Evolutionary conservation across 1,284 basidiomycete species (phyloP), one percentile per base, ranked within the genome.

Genomic region (Malassezia cuniculi): DNA sequence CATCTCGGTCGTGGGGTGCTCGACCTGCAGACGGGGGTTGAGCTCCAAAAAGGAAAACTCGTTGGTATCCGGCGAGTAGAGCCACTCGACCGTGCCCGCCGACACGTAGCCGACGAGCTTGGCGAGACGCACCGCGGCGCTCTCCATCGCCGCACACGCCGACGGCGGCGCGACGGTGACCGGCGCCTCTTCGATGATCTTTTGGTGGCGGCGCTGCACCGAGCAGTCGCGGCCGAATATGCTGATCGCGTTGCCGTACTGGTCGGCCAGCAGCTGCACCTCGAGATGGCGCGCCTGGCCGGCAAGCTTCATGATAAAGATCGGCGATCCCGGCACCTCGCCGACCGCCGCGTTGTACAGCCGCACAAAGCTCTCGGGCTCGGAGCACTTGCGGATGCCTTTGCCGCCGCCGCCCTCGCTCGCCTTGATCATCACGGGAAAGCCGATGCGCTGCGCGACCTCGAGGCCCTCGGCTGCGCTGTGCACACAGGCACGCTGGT

Each of bases 221-320:
- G 93, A 97, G 70, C 93, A 99, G 70, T 97, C 93, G 69, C 93
- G 89, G 59, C 93, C 93, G 63, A 97, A 99, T 40, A 99, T 76
- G 38, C 89, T 95, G 64, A 99, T 97, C 25, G 93, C 93, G 69
- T 94, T 94, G 47, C 93, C 93, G 69, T 97, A 99, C 70, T 97
- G 93, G 72, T 99, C 93, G 35, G 93, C 93, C 30, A 99, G 78
- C 31, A 99, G 78, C 71, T 99, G 93, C 18, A 97, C 93, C 71
- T 99, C 93, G 55, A 99, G 74, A 71, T 99, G 93, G 52, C 93
- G 83, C 26, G 93, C 93, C 56, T 85, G 81, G 17, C 89, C 87
- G 24, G 93, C 93, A 47, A 97, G 81, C 74, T 97, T 97, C 93
- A 97, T 97, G 72, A 99, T 85, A 71, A 99, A 97, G 60, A 99